These are phyloP conservation scores for Lecanosticta acicola DNA, from an alignment of 2,329 filamentous ascomycete genomes.

Conservation along the genomic window DNA sequence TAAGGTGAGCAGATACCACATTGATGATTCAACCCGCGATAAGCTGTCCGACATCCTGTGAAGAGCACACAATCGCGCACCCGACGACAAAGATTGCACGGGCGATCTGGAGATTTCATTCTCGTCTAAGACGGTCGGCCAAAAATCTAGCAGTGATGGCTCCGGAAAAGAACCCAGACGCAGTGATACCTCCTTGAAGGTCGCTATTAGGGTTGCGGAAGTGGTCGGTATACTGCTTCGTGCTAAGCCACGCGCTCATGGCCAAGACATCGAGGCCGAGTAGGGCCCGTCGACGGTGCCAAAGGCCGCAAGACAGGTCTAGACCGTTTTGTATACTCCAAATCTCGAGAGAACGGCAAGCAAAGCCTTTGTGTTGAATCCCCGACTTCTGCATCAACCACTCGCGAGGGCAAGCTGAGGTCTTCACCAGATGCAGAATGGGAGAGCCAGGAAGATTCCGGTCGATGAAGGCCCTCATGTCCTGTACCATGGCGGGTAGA, in stretches of 20 bases:
- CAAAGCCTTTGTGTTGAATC: conserved; percentile 41
- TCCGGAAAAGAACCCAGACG: conserved; percentile 61
- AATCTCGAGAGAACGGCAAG: conserved; percentile 33
- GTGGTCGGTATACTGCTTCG: conserved; percentile 61
- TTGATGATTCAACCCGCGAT: conserved; percentile 63
- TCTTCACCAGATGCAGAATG: conserved; percentile 48
- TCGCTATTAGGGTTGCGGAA: conserved; percentile 55
- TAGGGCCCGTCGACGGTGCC: conserved; percentile 59
- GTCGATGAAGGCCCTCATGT: conserved; percentile 54
- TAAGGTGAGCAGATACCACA: conserved; percentile 64
- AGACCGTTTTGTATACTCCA: conserved; percentile 52
- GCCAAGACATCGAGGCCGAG: conserved; percentile 68
- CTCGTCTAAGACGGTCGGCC: conserved; percentile 52
- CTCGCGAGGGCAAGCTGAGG: conserved; percentile 46
- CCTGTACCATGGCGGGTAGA: conserved; percentile 50
- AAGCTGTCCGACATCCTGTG: conserved; percentile 63
- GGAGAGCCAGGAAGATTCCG: conserved; percentile 45
- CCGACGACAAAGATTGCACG: conserved; percentile 43
- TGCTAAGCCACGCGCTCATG: conserved; percentile 59
- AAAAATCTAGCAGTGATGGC: conserved; percentile 54
- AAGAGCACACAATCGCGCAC: conserved; percentile 56
- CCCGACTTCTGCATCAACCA: conserved; percentile 38
- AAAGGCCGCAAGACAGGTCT: conserved; percentile 50
- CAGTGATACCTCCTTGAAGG: conserved; percentile 62
- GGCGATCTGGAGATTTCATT: conserved; percentile 49